A percentile compares a stretch with the other conserved stretches of the same genome.
Evolutionary conservation across 129 eudicot genomes (phyloP).

Genomic region (Lactuca sativa): DNA sequence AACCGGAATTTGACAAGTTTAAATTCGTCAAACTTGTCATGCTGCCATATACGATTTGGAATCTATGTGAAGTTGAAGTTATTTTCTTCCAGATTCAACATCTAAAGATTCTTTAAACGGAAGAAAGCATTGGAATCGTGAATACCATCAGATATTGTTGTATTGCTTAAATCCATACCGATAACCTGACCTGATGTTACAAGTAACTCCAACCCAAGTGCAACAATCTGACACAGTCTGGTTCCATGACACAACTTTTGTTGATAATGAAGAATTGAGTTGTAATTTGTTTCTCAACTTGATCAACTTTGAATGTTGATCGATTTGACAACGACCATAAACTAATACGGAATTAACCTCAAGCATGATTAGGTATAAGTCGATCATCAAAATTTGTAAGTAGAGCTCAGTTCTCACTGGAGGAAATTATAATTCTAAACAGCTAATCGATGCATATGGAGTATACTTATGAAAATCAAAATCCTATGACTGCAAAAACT

Average conservation of each 20-base stretch:
- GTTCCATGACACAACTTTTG: slow-evolving; percentile 43
- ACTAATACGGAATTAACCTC: slow-evolving; percentile 10
- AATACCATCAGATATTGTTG: slow-evolving; percentile 34
- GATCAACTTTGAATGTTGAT: slow-evolving; percentile 41
- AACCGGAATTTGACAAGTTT: slow-evolving; percentile 54
- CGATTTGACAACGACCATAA: slow-evolving; percentile 36
- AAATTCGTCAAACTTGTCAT: slow-evolving; percentile 45
- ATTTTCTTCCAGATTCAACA: slow-evolving; percentile 47
- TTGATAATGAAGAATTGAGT: slow-evolving; percentile 26
- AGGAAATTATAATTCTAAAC: background rate
- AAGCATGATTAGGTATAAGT: slow-evolving; percentile 11
- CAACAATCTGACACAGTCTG: slow-evolving; percentile 43
- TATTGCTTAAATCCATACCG: slow-evolving; percentile 42
- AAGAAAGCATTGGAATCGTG: slow-evolving; percentile 39
- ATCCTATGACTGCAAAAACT: background rate
- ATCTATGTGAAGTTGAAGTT: slow-evolving; percentile 25
- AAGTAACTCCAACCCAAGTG: slow-evolving; percentile 47
- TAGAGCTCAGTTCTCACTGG: slow-evolving; percentile 35
- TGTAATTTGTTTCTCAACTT: slow-evolving; percentile 29
- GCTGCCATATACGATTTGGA: slow-evolving; percentile 36
- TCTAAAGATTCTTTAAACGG: slow-evolving; percentile 36
- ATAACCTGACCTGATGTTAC: slow-evolving; percentile 28
- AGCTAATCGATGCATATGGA: background rate
- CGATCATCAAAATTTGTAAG: slow-evolving; percentile 30
- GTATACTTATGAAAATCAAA: background rate